phyloP scores from a whole-genome alignment of 225 moss, liverwort and hornwort genomes.

The Thuidium tamariscinum region DNA sequence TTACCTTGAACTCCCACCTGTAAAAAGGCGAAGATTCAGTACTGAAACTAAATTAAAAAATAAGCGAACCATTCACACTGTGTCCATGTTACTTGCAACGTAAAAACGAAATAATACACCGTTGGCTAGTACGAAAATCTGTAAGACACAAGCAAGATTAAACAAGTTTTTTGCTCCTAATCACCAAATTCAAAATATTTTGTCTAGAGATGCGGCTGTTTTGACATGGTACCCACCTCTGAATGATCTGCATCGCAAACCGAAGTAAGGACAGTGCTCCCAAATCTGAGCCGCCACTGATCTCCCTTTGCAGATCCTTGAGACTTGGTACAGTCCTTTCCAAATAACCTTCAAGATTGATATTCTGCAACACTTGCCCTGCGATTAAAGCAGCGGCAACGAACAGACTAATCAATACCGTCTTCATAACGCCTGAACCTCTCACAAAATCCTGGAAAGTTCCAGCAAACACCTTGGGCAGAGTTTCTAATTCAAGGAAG shows the following conservation, averaged over 20 bases:
- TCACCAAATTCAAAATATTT: not conserved
- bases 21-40: not conserved
- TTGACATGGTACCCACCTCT: slow-evolving; percentile 39
- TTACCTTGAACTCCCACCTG: slow-evolving; percentile 85
- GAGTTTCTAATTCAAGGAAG: not conserved
- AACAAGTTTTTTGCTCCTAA: not conserved
- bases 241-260: slow-evolving; percentile 69
- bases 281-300: slow-evolving; percentile 49
- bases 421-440: not conserved
- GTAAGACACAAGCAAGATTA: not conserved
- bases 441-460: not conserved
- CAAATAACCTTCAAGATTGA: slow-evolving; percentile 62
- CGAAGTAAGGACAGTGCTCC: slow-evolving; percentile 53
- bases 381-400: slow-evolving; percentile 3
- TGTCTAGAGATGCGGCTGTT: not conserved
- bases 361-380: slow-evolving; percentile 77
- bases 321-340: slow-evolving; percentile 64
- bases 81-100: not conserved
- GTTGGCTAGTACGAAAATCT: not conserved
- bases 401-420: not conserved
- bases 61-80: not conserved
- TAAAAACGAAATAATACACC: not conserved
- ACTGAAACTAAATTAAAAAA: not conserved
- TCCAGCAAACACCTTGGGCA: not conserved
- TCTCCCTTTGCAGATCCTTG: slow-evolving; percentile 46